Evolutionary conservation across 2,329 filamentous ascomycete species (phyloP), one percentile per base, ranked within the genome.

Genomic region (Ophiostoma australiae): DNA sequence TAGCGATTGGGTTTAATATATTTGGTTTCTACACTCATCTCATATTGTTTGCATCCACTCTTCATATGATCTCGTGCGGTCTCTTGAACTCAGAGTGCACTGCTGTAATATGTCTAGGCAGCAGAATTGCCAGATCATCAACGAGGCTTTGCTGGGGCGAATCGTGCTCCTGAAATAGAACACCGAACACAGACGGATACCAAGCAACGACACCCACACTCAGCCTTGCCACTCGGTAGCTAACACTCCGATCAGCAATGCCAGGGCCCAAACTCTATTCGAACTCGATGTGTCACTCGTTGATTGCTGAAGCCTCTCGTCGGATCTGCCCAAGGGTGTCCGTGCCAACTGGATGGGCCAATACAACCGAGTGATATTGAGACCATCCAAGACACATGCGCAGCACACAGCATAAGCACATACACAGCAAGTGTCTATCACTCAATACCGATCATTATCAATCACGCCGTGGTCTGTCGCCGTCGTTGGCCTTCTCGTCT

Each of bases 1-100:
- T 65, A 65, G 31, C 31, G 61, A 65, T 65, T 65, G 61, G 61
- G 61, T 33, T 65, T n/a, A 65, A 65, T 65, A 65, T n/a, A 65
- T 65, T 61, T 65, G 27, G 61, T 23, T 61, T 61, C 23, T 20
- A 48, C 44, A 48, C 17, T 48, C 17, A 8, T 7, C 8, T 15
- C 15, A 15, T 2, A 7, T 48, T 4, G 10, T 39, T 20, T 48
- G 17, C 6, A n/a, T 20, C 7, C n/a, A 8, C 44, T 15, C 27
- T 41, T 15, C 13, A 15, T 41, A 15, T 1, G 1, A 10, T 39
- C 37, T 41, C 11, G 11, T 41, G 39, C 10, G 37, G 17, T 15
- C 44, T 48, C 17, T 20, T 48, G 17, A 20, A 48, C n/a, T 8
- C 44, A 48, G 37, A 48, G 20, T 48, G 44, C 44, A 48, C 17